phyloP scores from a whole-genome alignment of 805 yeast genomes.

The Sporopachydermia lactativora region DNA sequence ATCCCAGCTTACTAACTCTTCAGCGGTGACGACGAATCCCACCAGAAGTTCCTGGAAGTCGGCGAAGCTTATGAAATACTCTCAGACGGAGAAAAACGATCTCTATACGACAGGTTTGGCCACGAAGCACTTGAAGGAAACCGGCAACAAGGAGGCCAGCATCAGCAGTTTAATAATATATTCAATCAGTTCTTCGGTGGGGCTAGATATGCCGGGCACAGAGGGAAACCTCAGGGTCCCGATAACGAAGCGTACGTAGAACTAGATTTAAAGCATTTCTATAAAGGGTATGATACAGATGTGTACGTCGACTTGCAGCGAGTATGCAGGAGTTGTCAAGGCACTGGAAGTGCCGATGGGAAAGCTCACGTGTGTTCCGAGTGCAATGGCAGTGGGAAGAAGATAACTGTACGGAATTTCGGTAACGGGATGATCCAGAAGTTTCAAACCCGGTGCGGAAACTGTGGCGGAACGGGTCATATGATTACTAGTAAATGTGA shows the following conservation, averaged over 20 bases:
- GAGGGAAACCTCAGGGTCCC: constrained; percentile 43
- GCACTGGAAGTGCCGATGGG: constrained; percentile 79
- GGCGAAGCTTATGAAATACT: constrained; percentile 90
- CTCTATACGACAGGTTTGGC: constrained; percentile 64
- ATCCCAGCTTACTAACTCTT: not conserved
- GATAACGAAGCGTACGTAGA: constrained; percentile 43
- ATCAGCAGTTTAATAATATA: constrained; percentile 36
- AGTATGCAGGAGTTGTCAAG: constrained; percentile 64
- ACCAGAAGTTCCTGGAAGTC: constrained; percentile 73
- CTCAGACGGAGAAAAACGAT: constrained; percentile 53
- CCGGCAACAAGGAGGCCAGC: constrained; percentile 21
- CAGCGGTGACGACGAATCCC: constrained; percentile 60
- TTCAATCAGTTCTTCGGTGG: constrained; percentile 52
- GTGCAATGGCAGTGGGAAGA: constrained; percentile 69
- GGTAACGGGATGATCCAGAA: constrained; percentile 89
- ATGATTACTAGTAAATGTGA: constrained; percentile 50
- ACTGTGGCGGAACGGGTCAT: constrained; percentile 69
- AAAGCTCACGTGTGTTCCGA: constrained; percentile 43
- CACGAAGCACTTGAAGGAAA: constrained; percentile 47
- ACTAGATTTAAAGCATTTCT: constrained; percentile 51
- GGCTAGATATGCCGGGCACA: constrained; percentile 17
- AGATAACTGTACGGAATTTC: constrained; percentile 51
- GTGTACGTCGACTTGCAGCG: constrained; percentile 57
- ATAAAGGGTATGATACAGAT: constrained; percentile 48
- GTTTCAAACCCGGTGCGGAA: constrained; percentile 64